A percentile compares a stretch with the other conserved stretches of the same genome.
Evolutionary conservation across 108 stramenopile species (phyloP).

Genomic region (Parietichytrium sp.): DNA sequence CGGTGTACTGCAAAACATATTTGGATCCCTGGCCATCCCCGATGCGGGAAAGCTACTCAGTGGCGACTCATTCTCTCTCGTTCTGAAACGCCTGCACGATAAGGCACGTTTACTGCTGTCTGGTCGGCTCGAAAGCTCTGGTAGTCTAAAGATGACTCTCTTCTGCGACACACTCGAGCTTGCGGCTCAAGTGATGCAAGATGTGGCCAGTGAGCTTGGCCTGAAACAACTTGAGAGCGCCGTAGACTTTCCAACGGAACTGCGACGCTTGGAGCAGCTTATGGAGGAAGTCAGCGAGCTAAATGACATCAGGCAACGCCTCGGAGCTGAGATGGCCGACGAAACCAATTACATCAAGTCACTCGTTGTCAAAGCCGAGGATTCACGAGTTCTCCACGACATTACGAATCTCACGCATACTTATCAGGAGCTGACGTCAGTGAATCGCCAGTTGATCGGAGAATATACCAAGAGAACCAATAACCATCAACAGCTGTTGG

Average conservation of each 20-base stretch:
- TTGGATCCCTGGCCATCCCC: too few species aligned
- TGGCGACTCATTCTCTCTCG: too few species aligned
- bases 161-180: background rate
- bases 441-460: conserved; percentile 56
- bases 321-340: conserved; percentile 68
- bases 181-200: background rate
- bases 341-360: conserved; percentile 54
- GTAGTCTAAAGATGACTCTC: too few species aligned
- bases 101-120: too few species aligned
- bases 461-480: conserved; percentile 61
- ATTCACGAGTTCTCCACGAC: conserved; percentile 59
- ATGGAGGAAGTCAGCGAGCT: conserved; percentile 41
- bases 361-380: conserved; percentile 60
- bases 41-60: too few species aligned
- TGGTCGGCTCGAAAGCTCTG: too few species aligned
- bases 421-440: conserved; percentile 53
- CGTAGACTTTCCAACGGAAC: conserved; percentile 53
- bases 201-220: background rate
- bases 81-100: too few species aligned
- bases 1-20: too few species aligned
- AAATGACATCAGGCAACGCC: conserved; percentile 48
- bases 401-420: conserved; percentile 52
- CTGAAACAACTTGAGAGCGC: conserved; percentile 47
- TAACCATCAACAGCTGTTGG: conserved; percentile 57
- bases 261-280: conserved; percentile 38